Evolutionary conservation across 2,329 filamentous ascomycete species (phyloP), one percentile per base, ranked within the genome.

Genomic region (Rasamsonia emersonii): DNA sequence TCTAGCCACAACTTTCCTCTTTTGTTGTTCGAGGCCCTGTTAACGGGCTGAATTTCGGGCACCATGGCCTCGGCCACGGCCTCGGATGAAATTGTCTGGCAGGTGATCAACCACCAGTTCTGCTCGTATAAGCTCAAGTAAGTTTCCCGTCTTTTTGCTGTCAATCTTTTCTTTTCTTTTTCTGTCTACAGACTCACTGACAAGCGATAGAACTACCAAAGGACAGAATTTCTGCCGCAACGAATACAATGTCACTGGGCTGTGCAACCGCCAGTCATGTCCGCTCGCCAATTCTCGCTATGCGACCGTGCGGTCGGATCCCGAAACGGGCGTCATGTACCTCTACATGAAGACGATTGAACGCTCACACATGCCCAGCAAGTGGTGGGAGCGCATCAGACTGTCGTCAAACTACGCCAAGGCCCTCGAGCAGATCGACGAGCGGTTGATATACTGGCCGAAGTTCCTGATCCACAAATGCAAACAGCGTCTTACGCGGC

Each of bases 291-390:
- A 94, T 66, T 84, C 79, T 23, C 77, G 86, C 39, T 95, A 96
- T 70, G 89, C 89, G 39, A 96, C 89, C 6, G 78, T 96, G 39
- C 82, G 89, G 44, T 76, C 83, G 33, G 78, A 93, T 51, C 81
- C 86, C 5, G 66, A 79, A 39, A 88, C 84, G 32, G 82, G 84
- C 41, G 77, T 77, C 6, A 73, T 96, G 41, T 96, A 95, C 65
- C 79, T 96, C 36, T 96, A 93, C 71, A 93, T 94, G 73, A 96
- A 95, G 68, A 91, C 86, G 4, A 76, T 88, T 46, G 86, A 94
- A 67, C 83, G 91, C 40, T 73, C 82, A 9, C 89, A 88, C 59
- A 75, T 89, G 62, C 91, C 89, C 1, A 80, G 77, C 37, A 93
- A 93, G 62, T 78, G 89, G 66, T 98, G 91, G 91, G 86, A 96